These are phyloP conservation scores for carrot (Daucus carota) DNA, from an alignment of 129 eudicot species.

Conservation along the genomic window DH1_v3.0 NC_030383.2:6698001-6698500, in stretches of 20 bases:
- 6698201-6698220: not conserved
- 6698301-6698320: not conserved
- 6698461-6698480: not conserved
- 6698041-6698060: not conserved
- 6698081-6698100: not conserved
- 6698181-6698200: not conserved
- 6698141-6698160: not conserved
- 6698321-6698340: not conserved
- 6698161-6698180: not conserved
- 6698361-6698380: not conserved
- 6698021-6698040: not conserved
- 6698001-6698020: not conserved
- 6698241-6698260: not conserved
- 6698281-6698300: not conserved
- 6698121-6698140: not conserved
- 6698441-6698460: not conserved
- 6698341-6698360: not conserved
- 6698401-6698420: not conserved
- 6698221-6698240: not conserved
- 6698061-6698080: not conserved
- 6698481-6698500: slow-evolving; percentile 56
- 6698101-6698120: not conserved
- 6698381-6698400: not conserved
- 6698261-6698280: not conserved
- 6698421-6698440: not conserved